phyloP scores from a whole-genome alignment of 257 asterid species.

The Capsicum chinense region DNA sequence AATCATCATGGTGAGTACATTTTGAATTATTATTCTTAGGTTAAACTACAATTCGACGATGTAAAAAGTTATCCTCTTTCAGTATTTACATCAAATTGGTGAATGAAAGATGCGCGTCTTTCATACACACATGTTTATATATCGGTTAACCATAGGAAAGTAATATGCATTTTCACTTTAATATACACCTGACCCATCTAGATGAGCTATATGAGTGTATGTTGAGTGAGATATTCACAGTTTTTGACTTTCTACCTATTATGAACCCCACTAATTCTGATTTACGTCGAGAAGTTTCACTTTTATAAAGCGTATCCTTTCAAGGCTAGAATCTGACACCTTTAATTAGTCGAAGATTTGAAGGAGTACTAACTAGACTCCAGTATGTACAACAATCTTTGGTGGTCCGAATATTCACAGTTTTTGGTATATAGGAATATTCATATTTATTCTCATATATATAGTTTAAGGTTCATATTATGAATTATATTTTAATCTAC shows the following conservation, averaged over 20 bases:
- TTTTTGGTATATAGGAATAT: neutral
- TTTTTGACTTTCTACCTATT: too few relatives aligned
- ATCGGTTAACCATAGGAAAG: neutral
- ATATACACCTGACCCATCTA: neutral
- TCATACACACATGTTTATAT: neutral
- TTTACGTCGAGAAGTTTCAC: neutral
- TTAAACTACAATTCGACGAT: neutral
- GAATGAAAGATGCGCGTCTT: neutral
- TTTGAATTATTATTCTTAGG: neutral
- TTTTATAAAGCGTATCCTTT: neutral
- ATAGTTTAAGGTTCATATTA: neutral
- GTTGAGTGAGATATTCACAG: neutral
- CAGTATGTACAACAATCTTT: neutral
- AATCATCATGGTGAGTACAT: slow-evolving; percentile 53
- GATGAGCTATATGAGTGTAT: neutral
- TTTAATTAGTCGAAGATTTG: neutral
- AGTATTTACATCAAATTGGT: neutral
- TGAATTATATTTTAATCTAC: neutral
- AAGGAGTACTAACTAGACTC: neutral
- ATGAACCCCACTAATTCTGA: neutral
- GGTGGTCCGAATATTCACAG: neutral
- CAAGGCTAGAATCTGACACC: neutral
- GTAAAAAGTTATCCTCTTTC: too few relatives aligned
- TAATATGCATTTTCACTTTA: neutral
- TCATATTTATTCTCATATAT: neutral